Conservation (phyloP, 345 rosid genomes). For the Lepidium aucheri region DNA sequence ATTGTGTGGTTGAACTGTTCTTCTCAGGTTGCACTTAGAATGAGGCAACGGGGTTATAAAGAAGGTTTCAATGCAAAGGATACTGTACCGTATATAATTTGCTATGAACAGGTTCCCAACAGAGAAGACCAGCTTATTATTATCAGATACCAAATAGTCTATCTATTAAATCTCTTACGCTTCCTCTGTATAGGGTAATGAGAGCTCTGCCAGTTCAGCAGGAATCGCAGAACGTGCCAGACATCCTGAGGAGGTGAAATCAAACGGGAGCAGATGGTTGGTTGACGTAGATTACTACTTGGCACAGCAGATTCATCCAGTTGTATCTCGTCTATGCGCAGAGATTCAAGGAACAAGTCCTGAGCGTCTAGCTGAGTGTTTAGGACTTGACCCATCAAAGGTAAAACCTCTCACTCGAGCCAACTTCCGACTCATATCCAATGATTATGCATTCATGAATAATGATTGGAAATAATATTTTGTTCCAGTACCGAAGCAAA, state of each 20-base stretch:
- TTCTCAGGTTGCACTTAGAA: constrained; percentile 81
- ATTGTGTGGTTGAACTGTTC: constrained; percentile 18
- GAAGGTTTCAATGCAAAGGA: constrained; percentile 79
- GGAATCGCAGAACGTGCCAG: constrained; percentile 95
- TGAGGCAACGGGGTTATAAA: constrained; percentile 81
- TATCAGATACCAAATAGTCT: constrained; percentile 8
- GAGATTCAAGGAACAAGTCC: constrained; percentile 97
- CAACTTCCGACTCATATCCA: neutral
- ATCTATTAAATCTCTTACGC: neutral
- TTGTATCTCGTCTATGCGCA: constrained; percentile 88
- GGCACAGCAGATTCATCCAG: constrained; percentile 98
- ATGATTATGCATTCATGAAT: neutral
- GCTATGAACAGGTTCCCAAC: constrained; percentile 74
- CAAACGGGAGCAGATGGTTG: constrained; percentile 77
- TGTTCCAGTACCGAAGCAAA: constrained; percentile 60
- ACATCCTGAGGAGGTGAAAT: constrained; percentile 91
- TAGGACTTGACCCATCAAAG: constrained; percentile 96
- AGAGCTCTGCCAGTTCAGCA: constrained; percentile 42
- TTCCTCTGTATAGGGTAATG: constrained; percentile 44
- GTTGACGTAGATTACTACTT: constrained; percentile 93
- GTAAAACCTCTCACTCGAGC: constrained; percentile 33
- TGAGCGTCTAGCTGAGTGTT: constrained; percentile 86
- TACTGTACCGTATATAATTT: constrained; percentile 86
- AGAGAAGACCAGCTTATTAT: neutral
- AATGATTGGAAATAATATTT: neutral